Evolutionary conservation across 768 basidiomycete genomes (phyloP).

Genomic region (Boletus rubropictus): DNA sequence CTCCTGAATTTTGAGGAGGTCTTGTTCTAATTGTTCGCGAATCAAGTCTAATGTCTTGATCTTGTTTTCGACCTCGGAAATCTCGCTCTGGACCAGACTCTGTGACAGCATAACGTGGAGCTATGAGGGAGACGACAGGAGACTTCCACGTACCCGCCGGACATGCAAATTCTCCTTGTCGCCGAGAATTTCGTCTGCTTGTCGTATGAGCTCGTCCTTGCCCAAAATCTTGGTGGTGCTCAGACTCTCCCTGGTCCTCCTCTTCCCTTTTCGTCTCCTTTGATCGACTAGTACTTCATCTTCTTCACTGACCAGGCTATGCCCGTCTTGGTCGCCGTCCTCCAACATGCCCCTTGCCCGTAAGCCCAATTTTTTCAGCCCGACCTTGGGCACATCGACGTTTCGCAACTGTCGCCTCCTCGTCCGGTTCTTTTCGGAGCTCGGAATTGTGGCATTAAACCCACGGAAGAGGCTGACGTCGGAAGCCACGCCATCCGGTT

Average conservation of each 20-base stretch:
- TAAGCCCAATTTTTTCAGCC: conserved; percentile 76
- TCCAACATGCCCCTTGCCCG: conserved; percentile 66
- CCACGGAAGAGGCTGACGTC: conserved; percentile 81
- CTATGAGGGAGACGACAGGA: conserved; percentile 1
- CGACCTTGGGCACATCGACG: conserved; percentile 68
- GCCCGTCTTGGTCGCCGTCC: conserved; percentile 46
- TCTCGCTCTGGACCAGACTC: conserved; percentile 83
- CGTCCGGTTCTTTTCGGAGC: conserved; percentile 71
- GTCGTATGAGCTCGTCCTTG: conserved; percentile 77
- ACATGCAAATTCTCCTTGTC: conserved; percentile 95
- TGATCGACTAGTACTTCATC: conserved; percentile 57
- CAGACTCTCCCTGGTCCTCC: conserved; percentile 59
- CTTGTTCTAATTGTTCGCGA: conserved; percentile 70
- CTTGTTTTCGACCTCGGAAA: conserved; percentile 83
- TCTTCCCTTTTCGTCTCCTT: conserved; percentile 33
- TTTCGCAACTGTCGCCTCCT: conserved; percentile 76
- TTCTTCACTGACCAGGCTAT: conserved; percentile 69
- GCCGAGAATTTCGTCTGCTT: conserved; percentile 77
- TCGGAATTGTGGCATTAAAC: conserved; percentile 93
- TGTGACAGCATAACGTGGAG: conserved; percentile 29
- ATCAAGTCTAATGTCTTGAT: conserved; percentile 82
- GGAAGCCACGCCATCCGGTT: conserved; percentile 61
- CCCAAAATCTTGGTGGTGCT: conserved; percentile 67
- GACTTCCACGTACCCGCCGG: conserved; percentile 51
- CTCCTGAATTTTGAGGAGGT: conserved; percentile 83